A percentile compares a stretch with the other conserved stretches of the same genome.
Conservation (phyloP, 805 yeast genomes). For the Pichia nanzhaoensis region DNA sequence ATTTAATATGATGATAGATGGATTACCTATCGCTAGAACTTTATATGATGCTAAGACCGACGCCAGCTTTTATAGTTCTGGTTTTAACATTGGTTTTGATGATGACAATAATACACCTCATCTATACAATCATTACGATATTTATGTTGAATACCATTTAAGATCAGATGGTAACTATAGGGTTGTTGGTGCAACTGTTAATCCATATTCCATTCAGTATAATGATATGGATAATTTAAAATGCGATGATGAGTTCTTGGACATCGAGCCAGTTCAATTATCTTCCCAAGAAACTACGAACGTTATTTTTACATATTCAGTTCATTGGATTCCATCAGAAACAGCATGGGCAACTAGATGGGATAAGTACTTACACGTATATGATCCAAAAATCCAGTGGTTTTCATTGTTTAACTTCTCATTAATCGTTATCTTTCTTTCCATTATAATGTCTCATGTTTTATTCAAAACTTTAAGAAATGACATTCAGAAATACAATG, state of each 20-base stretch:
- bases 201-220: constrained; percentile 49
- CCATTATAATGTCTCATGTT: constrained; percentile 72
- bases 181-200: constrained; percentile 84
- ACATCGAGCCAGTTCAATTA: constrained; percentile 39
- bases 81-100: constrained; percentile 71
- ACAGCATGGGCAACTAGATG: constrained; percentile 97
- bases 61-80: constrained; percentile 64
- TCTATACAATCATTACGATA: constrained; percentile 75
- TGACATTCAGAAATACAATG: constrained; percentile 86
- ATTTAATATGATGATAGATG: constrained; percentile 92
- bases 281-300: constrained; percentile 42
- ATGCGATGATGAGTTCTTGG: constrained; percentile 20
- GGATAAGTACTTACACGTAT: constrained; percentile 92
- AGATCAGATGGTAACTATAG: constrained; percentile 62
- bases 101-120: constrained; percentile 49
- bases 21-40: constrained; percentile 80
- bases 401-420: constrained; percentile 85
- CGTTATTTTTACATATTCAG: constrained; percentile 83
- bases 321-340: constrained; percentile 57
- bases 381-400: constrained; percentile 94
- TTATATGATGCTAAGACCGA: constrained; percentile 52
- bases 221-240: constrained; percentile 10
- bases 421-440: constrained; percentile 68
- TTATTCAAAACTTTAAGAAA: constrained; percentile 71
- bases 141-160: constrained; percentile 75